phyloP scores from a whole-genome alignment of 2,329 filamentous ascomycete species.

The Clonostachys rhizophaga region DNA sequence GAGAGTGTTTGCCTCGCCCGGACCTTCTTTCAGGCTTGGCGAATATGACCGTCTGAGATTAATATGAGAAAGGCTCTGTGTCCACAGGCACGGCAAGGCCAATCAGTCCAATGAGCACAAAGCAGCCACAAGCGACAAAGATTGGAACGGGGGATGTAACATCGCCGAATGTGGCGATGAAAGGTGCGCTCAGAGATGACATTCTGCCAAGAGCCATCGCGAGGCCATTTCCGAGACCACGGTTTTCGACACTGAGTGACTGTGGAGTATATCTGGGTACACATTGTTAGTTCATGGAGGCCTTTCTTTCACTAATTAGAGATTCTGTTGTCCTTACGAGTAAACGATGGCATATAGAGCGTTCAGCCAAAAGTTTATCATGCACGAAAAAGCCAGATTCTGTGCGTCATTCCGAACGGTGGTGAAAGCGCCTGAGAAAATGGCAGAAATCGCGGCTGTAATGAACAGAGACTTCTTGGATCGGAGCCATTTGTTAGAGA shows the following conservation, averaged over 20 bases:
- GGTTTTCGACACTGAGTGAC: constrained; percentile 8
- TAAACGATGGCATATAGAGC: constrained; percentile 10
- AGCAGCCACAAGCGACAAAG: constrained; percentile 12
- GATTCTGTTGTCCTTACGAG: constrained; percentile 3
- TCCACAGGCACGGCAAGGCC: constrained; percentile 9
- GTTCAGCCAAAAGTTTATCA: constrained; percentile 12
- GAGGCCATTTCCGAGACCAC: constrained; percentile 9
- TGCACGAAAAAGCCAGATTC: constrained; percentile 13
- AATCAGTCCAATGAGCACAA: constrained; percentile 8
- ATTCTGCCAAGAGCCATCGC: constrained; percentile 9
- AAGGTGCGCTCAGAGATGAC: constrained; percentile 10
- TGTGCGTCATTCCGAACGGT: constrained; percentile 7
- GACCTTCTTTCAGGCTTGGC: no score
- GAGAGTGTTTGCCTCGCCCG: no score
- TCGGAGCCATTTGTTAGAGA: constrained; percentile 14
- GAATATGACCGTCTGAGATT: no score
- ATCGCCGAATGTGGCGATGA: constrained; percentile 13
- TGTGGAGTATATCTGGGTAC: constrained; percentile 10
- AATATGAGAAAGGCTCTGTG: neutral
- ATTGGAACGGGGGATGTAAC: constrained; percentile 11
- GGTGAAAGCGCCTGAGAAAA: constrained; percentile 12
- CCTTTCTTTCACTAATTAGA: neutral
- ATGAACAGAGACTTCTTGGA: constrained; percentile 5
- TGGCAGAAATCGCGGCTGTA: constrained; percentile 8
- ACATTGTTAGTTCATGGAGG: neutral